These are phyloP conservation scores for Tillandsia fasciculata DNA, from an alignment of 176 grass and related monocot genomes.

Conservation along the genomic window DNA sequence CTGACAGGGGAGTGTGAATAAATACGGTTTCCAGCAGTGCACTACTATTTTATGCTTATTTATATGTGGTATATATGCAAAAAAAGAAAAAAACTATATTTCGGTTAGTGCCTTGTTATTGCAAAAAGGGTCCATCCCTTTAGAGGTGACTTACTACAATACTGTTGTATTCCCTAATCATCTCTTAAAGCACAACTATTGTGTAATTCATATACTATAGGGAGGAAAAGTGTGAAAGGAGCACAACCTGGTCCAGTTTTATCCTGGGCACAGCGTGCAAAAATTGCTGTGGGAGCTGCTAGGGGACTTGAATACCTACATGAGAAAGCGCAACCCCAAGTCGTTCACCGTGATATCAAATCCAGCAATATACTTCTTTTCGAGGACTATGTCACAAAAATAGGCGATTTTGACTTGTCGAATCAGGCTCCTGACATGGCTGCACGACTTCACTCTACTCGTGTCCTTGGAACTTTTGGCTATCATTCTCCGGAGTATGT, in stretches of 20 bases:
- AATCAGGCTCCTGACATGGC: conserved; percentile 31
- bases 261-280: conserved; percentile 23
- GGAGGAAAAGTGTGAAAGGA: conserved; percentile 25
- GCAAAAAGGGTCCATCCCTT: background rate
- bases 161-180: background rate
- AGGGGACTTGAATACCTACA: conserved; percentile 35
- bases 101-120: background rate
- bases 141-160: background rate
- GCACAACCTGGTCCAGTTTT: conserved; percentile 23
- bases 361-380: conserved; percentile 33
- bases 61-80: too few species aligned
- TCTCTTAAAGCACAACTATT: background rate
- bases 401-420: conserved; percentile 28
- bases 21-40: too few species aligned
- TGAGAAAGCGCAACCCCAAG: conserved; percentile 29
- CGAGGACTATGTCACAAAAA: conserved; percentile 27
- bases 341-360: conserved; percentile 30
- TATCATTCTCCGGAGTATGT: conserved; percentile 34
- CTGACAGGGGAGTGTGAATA: too few species aligned
- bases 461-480: conserved; percentile 28
- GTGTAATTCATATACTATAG: conserved; percentile 1
- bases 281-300: conserved; percentile 28
- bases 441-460: conserved; percentile 29
- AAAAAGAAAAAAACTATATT: background rate
- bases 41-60: too few species aligned